phyloP scores from a whole-genome alignment of 2,329 filamentous ascomycete genomes.

The Arthroderma sp. region DNA sequence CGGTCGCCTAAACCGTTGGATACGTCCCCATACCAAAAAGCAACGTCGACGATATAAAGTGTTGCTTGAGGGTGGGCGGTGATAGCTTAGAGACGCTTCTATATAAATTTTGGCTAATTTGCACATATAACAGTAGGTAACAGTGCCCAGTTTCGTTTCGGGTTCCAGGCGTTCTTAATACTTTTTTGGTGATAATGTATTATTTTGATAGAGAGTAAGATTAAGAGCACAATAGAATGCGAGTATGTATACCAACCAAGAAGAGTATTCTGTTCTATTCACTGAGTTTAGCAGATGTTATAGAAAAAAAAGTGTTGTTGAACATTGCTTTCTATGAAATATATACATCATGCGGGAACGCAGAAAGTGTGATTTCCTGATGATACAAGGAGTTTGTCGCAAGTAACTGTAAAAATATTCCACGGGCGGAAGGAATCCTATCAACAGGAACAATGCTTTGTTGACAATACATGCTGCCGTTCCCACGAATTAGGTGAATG shows the following conservation, averaged over 20 bases:
- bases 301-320: not conserved
- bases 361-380: not conserved
- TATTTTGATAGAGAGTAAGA: not conserved
- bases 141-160: not conserved
- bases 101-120: not conserved
- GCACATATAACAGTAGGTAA: not conserved
- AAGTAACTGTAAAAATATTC: not conserved
- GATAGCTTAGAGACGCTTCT: not conserved
- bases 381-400: not conserved
- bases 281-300: not conserved
- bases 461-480: not conserved
- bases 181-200: not conserved
- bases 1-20: slow-evolving; percentile 47
- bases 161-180: not conserved
- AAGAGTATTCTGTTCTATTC: not conserved
- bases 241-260: not conserved
- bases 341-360: not conserved
- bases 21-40: slow-evolving; percentile 52
- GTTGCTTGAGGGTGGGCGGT: slow-evolving; percentile 45
- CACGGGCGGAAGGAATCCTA: not conserved
- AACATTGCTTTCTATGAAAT: slow-evolving; percentile 1
- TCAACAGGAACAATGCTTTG: not conserved
- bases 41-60: slow-evolving; percentile 80
- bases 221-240: not conserved
- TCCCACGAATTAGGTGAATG: no score